Conservation (phyloP, 257 asterid genomes). For the Solanum habrochaites region DNA sequence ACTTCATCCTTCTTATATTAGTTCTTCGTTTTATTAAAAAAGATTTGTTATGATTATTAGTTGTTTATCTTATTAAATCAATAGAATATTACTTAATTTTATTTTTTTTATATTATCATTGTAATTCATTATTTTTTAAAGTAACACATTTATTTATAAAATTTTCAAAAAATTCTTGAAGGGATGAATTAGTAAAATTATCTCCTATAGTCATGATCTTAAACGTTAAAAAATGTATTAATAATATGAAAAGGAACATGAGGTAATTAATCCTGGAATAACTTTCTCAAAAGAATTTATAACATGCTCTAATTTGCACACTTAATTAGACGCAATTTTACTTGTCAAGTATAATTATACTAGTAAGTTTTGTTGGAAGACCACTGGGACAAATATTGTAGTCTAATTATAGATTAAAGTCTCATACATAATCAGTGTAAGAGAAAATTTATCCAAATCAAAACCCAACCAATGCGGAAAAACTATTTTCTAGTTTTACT, state of each 20-base stretch:
- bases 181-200: no score
- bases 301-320: not conserved
- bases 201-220: no score
- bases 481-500: not conserved
- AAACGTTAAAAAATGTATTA: no score
- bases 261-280: not conserved
- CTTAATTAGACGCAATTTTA: not conserved
- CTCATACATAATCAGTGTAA: not conserved
- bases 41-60: no score
- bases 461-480: not conserved
- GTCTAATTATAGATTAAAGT: not conserved
- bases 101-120: no score
- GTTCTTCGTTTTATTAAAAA: no score
- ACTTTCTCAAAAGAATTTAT: not conserved
- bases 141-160: no score
- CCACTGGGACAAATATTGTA: not conserved
- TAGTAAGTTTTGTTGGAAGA: not conserved
- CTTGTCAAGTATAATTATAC: not conserved
- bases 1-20: no score
- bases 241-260: no score
- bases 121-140: no score
- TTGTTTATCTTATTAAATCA: no score
- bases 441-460: not conserved
- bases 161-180: accelerated
- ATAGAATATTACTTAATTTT: no score